phyloP scores from a whole-genome alignment of 2,329 filamentous ascomycete species.

The Phoma sp. region DNA sequence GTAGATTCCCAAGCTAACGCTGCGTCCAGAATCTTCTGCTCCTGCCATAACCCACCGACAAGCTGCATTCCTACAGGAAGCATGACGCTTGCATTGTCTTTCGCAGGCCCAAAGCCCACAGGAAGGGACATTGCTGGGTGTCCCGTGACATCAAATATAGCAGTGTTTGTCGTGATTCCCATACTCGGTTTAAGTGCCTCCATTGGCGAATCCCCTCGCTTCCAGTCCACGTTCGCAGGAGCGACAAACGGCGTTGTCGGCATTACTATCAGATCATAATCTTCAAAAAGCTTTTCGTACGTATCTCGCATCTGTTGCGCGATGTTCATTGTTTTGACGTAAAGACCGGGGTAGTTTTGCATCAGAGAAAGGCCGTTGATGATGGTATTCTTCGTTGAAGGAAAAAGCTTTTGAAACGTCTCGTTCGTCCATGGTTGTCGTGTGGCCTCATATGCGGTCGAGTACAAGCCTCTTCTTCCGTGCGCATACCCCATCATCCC shows the following conservation, averaged over 20 bases:
- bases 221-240: conserved; percentile 30
- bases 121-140: conserved; percentile 45
- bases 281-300: conserved; percentile 46
- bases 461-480: conserved; percentile 56
- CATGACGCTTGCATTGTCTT: conserved; percentile 25
- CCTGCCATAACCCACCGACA: conserved; percentile 47
- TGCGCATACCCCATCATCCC: conserved; percentile 36
- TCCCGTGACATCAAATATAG: conserved; percentile 39
- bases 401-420: conserved; percentile 56
- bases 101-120: conserved; percentile 43
- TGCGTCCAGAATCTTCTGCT: conserved; percentile 39
- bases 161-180: conserved; percentile 38
- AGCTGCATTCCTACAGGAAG: conserved; percentile 51
- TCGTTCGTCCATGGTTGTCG: conserved; percentile 9
- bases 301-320: conserved; percentile 47
- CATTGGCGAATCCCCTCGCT: conserved; percentile 35
- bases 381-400: conserved; percentile 55
- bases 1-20: conserved; percentile 37
- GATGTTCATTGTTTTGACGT: conserved; percentile 51
- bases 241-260: conserved; percentile 45
- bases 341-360: conserved; percentile 46
- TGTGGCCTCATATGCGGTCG: conserved; percentile 2
- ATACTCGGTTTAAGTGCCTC: conserved; percentile 37
- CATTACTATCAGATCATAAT: conserved; percentile 51
- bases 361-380: conserved; percentile 51